phyloP scores from a whole-genome alignment of 176 grass and related monocot species.

The Triticum timopheevii region DNA sequence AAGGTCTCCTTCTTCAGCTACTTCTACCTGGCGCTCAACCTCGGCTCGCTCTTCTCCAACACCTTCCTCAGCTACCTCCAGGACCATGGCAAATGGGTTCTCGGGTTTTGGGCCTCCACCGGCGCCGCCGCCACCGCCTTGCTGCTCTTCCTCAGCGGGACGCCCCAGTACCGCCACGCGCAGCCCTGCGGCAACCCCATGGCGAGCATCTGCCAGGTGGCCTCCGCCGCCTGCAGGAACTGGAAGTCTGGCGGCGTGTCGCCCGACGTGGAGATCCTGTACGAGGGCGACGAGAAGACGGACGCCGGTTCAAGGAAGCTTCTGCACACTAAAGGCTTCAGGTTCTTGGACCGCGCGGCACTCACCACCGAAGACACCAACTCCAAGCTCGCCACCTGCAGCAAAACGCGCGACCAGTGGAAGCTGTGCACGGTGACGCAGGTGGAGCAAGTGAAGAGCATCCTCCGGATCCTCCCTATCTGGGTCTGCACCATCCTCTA shows the following conservation, averaged over 20 bases:
- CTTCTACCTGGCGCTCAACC: constrained; percentile 97
- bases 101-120: constrained; percentile 81
- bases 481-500: constrained; percentile 99
- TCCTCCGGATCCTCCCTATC: constrained; percentile 81
- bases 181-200: constrained; percentile 65
- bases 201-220: constrained; percentile 58
- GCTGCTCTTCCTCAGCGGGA: constrained; percentile 62
- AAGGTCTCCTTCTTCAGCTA: constrained; percentile 98
- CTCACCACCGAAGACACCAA: constrained; percentile 17
- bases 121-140: constrained; percentile 54
- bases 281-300: constrained; percentile 54
- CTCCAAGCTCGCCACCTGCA: constrained; percentile 1
- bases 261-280: constrained; percentile 29
- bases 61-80: constrained; percentile 88
- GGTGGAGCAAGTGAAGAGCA: constrained; percentile 91
- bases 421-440: constrained; percentile 81
- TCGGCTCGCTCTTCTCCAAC: constrained; percentile 97
- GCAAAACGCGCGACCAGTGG: constrained; percentile 55
- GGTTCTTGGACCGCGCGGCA: constrained; percentile 81
- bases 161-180: constrained; percentile 56
- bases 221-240: constrained; percentile 64
- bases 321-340: constrained; percentile 58
- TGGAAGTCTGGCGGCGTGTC: constrained; percentile 43
- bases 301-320: constrained; percentile 42
- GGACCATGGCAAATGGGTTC: constrained; percentile 64